These are phyloP conservation scores for Sporothrix luriei DNA, from an alignment of 2,329 filamentous ascomycete species.

Conservation along the genomic window DNA sequence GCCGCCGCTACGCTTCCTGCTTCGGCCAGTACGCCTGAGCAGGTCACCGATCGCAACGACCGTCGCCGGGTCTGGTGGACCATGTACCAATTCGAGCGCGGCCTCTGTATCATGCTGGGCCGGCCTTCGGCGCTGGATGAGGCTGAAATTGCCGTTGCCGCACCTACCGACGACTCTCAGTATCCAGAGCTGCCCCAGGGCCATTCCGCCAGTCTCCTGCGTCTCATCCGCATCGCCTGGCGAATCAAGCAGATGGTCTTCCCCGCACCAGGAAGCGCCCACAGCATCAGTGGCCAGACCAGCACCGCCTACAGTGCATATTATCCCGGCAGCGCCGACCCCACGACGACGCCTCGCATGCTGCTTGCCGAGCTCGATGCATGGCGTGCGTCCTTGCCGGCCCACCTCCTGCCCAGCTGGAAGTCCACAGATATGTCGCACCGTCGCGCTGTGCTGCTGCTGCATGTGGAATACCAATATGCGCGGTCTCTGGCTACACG, in stretches of 20 bases:
- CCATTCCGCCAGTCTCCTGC: constrained; percentile 26
- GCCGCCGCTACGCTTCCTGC: background rate
- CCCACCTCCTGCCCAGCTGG: constrained; percentile 47
- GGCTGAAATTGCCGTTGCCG: constrained; percentile 42
- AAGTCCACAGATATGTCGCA: constrained; percentile 45
- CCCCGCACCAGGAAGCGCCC: constrained; percentile 27
- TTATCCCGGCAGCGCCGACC: background rate
- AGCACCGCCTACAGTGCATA: background rate
- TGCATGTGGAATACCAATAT: constrained; percentile 48
- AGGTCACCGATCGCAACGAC: constrained; percentile 40
- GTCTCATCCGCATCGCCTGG: constrained; percentile 33
- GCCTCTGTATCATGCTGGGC: constrained; percentile 45
- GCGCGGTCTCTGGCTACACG: constrained; percentile 41
- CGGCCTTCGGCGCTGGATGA: constrained; percentile 49
- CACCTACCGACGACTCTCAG: constrained; percentile 41
- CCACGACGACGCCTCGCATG: constrained; percentile 24
- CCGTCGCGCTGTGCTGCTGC: constrained; percentile 45
- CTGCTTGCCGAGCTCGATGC: constrained; percentile 44
- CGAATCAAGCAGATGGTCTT: constrained; percentile 34
- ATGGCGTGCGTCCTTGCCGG: constrained; percentile 42
- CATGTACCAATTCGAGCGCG: constrained; percentile 45
- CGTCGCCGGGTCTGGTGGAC: constrained; percentile 44
- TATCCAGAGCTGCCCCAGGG: constrained; percentile 31
- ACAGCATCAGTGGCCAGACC: constrained; percentile 1
- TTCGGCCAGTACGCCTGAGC: background rate